Evolutionary conservation across 192 early-diverging fungal species (phyloP).

Genomic region (Coemansia sp.): DNA sequence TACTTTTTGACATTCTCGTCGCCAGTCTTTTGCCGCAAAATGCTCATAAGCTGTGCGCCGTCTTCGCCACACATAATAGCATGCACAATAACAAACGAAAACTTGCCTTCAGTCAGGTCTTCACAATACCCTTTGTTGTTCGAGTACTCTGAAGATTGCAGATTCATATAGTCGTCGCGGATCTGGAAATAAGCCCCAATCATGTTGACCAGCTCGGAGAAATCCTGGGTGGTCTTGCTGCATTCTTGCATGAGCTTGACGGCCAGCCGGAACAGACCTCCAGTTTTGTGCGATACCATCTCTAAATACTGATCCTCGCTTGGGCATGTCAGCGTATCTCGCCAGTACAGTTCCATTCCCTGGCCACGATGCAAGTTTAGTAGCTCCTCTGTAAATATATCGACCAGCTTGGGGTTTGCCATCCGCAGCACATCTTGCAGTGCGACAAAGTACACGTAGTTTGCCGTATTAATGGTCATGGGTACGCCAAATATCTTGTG

Average conservation of each 20-base stretch:
- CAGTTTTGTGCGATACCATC: constrained; percentile 98
- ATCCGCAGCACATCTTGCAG: constrained; percentile 70
- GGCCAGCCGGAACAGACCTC: constrained; percentile 90
- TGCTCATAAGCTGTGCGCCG: constrained; percentile 74
- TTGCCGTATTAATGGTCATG: constrained; percentile 93
- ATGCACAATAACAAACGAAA: constrained; percentile 92
- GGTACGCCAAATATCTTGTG: constrained; percentile 95
- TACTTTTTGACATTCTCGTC: constrained; percentile 84
- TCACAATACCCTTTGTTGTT: constrained; percentile 98
- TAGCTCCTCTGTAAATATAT: constrained; percentile 91
- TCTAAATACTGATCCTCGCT: constrained; percentile 89
- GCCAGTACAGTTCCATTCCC: constrained; percentile 97
- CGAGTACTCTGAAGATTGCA: constrained; percentile 82
- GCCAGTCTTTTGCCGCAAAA: constrained; percentile 83
- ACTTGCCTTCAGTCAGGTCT: constrained; percentile 99
- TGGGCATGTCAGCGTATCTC: constrained; percentile 88
- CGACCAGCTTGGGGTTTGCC: constrained; percentile 65
- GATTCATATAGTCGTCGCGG: constrained; percentile 95
- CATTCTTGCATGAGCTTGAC: constrained; percentile 92
- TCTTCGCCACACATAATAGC: constrained; percentile 62
- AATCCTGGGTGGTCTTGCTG: constrained; percentile 61
- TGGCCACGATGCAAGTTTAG: constrained; percentile 91
- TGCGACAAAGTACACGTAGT: constrained; percentile 96
- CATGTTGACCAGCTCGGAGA: constrained; percentile 74
- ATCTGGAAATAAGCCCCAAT: constrained; percentile 97